Evolutionary conservation across 176 grass and related monocot genomes (phyloP).

Genomic region (Melocanna baccifera): DNA sequence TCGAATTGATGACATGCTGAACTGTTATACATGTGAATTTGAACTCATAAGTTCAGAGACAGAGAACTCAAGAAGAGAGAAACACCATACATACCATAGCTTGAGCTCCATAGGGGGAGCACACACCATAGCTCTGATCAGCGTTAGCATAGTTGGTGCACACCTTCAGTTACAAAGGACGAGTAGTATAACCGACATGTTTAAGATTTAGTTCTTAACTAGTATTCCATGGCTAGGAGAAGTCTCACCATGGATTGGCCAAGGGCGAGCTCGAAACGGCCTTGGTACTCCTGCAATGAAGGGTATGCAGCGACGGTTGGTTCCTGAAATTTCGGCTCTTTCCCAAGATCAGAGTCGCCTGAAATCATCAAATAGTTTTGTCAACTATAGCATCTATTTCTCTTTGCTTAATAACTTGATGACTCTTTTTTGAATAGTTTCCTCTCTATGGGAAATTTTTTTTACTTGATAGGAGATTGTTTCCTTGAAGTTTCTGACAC

Average conservation of each 20-base stretch:
- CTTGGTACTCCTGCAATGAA: constrained; percentile 19
- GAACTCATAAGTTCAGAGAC: background rate
- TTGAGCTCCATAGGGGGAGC: constrained; percentile 31
- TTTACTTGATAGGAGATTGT: background rate
- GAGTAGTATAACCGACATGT: background rate
- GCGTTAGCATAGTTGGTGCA: constrained; percentile 21
- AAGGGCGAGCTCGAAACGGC: constrained; percentile 35
- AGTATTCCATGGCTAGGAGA: background rate
- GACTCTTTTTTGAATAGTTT: background rate
- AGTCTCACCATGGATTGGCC: constrained; percentile 34
- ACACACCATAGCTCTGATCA: constrained; percentile 37
- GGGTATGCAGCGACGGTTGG: background rate
- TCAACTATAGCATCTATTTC: background rate
- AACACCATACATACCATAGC: constrained; percentile 26
- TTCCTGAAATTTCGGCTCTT: constrained; percentile 14
- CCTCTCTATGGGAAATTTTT: background rate
- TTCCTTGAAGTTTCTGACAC: background rate
- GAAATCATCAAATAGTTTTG: background rate
- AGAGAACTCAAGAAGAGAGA: background rate
- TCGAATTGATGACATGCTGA: background rate
- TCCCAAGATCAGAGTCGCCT: constrained; percentile 9
- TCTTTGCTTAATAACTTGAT: background rate
- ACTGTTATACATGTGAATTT: background rate
- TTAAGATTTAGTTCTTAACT: background rate
- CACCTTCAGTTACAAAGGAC: constrained; percentile 16